phyloP scores from a whole-genome alignment of 1,139 yeast species.

The Saccharomycopsis phalli region DNA sequence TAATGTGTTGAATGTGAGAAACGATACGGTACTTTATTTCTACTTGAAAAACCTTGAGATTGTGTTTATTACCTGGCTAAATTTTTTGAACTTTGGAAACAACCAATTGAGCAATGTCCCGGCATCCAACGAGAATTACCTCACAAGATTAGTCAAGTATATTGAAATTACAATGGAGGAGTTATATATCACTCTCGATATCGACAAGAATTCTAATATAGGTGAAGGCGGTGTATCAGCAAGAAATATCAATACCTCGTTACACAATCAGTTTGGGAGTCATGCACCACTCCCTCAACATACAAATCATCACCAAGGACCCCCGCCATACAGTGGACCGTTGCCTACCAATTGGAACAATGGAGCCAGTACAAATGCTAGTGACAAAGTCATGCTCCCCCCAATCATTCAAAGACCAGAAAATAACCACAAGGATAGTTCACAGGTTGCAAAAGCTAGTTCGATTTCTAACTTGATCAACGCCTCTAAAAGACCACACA shows the following conservation, averaged over 20 bases:
- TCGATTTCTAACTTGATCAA: slow-evolving; percentile 4
- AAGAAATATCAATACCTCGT: too few relatives aligned
- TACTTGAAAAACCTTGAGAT: slow-evolving; percentile 19
- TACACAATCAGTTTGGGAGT: too few relatives aligned
- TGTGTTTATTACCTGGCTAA: slow-evolving; percentile 20
- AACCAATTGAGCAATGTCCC: slow-evolving; percentile 6
- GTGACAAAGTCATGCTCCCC: neutral
- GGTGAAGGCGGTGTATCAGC: too few relatives aligned
- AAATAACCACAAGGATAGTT: neutral
- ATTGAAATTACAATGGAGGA: slow-evolving; percentile 14
- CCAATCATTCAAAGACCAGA: neutral
- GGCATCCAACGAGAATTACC: slow-evolving; percentile 13
- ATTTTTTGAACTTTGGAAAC: slow-evolving; percentile 20
- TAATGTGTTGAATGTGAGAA: slow-evolving; percentile 8
- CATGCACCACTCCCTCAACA: too few relatives aligned
- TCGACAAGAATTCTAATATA: neutral
- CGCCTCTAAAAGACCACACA: too few relatives aligned
- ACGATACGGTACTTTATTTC: slow-evolving; percentile 16
- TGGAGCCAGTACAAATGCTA: too few relatives aligned
- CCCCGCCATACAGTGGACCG: too few relatives aligned
- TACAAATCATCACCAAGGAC: too few relatives aligned
- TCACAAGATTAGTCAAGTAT: slow-evolving; percentile 12
- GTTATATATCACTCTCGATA: slow-evolving; percentile 12
- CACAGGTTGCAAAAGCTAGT: neutral
- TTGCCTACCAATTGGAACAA: too few relatives aligned